phyloP scores from a whole-genome alignment of 2,329 filamentous ascomycete genomes.

The Seiridium unicorne region DNA sequence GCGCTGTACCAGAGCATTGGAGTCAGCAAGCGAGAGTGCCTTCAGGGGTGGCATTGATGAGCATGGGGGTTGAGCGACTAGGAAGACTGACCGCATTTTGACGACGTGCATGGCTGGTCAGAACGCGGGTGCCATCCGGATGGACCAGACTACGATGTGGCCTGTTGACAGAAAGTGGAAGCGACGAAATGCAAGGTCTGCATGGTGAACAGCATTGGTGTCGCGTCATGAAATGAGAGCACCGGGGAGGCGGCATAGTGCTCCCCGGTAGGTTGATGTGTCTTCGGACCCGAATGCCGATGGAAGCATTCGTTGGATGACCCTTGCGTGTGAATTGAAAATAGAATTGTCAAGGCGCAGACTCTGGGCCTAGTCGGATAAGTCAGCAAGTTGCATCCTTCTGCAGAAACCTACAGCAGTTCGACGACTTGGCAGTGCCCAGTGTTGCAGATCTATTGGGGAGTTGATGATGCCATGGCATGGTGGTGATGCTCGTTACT shows the following conservation, averaged over 20 bases:
- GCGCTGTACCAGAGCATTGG: not conserved
- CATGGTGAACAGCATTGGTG: not conserved
- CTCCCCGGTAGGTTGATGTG: not conserved
- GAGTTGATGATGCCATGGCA: no score
- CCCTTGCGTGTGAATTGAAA: no score
- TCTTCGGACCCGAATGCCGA: no score
- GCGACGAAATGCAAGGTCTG: not conserved
- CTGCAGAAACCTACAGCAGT: no score
- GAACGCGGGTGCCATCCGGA: conserved; percentile 4
- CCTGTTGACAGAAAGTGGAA: not conserved
- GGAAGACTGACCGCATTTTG: not conserved
- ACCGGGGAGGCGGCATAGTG: not conserved
- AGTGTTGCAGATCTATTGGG: no score
- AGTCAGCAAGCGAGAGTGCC: not conserved
- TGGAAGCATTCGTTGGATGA: no score
- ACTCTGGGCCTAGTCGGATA: no score
- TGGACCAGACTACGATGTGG: not conserved
- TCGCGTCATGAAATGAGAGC: not conserved
- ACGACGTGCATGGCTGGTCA: not conserved
- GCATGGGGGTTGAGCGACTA: not conserved
- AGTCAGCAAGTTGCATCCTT: no score
- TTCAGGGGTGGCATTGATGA: conserved; percentile 1
- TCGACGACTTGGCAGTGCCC: no score
- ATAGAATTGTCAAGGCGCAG: no score
- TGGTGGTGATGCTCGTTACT: no score